Conservation (phyloP, 169 alveolate genomes). For the Plasmodium inui region DNA sequence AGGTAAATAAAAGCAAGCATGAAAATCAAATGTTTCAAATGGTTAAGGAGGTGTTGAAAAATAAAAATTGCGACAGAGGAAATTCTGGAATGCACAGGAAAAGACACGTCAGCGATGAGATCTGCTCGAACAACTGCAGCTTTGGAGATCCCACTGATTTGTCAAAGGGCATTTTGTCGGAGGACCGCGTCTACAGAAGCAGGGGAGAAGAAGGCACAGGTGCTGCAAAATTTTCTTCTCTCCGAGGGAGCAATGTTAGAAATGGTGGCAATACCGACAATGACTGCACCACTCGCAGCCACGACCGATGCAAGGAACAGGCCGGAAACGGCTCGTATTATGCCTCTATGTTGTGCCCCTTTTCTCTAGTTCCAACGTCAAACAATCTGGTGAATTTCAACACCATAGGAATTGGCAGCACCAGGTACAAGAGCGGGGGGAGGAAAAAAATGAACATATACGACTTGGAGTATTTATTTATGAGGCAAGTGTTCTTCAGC, state of each 20-base stretch:
- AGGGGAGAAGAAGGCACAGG: neutral
- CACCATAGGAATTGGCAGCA: slow-evolving; percentile 28
- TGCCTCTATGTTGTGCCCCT: slow-evolving; percentile 64
- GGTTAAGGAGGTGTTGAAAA: slow-evolving; percentile 34
- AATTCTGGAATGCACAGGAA: neutral
- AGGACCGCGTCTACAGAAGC: neutral
- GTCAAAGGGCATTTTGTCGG: slow-evolving; percentile 3
- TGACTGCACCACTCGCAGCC: neutral
- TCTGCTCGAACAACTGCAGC: slow-evolving; percentile 7
- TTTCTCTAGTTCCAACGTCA: slow-evolving; percentile 52
- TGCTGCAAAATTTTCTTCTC: neutral
- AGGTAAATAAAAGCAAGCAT: slow-evolving; percentile 23
- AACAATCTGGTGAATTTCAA: slow-evolving; percentile 59
- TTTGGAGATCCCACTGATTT: neutral
- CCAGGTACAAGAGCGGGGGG: slow-evolving; percentile 20
- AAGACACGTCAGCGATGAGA: neutral
- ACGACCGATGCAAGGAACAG: neutral
- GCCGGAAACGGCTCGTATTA: slow-evolving; percentile 19
- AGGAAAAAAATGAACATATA: slow-evolving; percentile 72
- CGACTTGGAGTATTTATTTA: slow-evolving; percentile 70
- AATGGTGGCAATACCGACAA: neutral
- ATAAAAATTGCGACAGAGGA: slow-evolving; percentile 1
- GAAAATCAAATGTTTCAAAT: slow-evolving; percentile 65
- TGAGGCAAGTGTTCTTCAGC: slow-evolving; percentile 70
- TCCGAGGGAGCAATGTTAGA: neutral